Evolutionary conservation across 73 alveolate species (phyloP).

Genomic region (Durusdinium trenchii): DNA sequence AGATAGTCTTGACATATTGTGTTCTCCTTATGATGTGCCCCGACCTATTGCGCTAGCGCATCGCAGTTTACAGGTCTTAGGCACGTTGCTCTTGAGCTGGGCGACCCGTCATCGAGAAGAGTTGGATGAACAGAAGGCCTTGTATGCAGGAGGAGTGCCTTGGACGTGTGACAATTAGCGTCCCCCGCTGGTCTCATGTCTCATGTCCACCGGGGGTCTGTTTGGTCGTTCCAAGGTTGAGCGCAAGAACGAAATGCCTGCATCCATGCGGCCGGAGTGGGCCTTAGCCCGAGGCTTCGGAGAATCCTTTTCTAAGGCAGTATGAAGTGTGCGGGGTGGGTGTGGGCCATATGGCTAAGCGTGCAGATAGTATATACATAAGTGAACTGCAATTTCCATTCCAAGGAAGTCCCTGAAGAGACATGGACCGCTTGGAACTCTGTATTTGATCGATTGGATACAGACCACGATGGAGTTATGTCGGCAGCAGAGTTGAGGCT

Average conservation of each 20-base stretch:
- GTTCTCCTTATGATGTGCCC: too few relatives aligned
- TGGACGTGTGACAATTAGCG: neutral
- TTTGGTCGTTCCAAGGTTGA: neutral
- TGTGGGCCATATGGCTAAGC: too few relatives aligned
- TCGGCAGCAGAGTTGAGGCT: conserved; percentile 59
- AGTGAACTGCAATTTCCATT: too few relatives aligned
- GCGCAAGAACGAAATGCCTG: conserved; percentile 76
- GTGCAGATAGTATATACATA: too few relatives aligned
- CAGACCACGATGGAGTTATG: conserved; percentile 12
- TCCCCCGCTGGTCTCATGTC: neutral
- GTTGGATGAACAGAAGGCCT: conserved; percentile 25
- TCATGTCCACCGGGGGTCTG: neutral
- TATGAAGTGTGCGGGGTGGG: too few relatives aligned
- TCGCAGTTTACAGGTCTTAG: conserved; percentile 19
- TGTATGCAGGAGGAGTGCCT: conserved; percentile 60
- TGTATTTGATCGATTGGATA: conserved; percentile 80
- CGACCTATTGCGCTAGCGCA: too few relatives aligned
- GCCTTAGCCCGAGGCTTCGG: neutral
- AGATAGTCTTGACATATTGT: too few relatives aligned
- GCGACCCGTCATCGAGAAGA: conserved; percentile 18
- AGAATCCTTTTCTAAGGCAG: too few relatives aligned
- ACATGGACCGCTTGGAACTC: conserved; percentile 86
- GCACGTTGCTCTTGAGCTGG: conserved; percentile 52
- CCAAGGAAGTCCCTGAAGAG: conserved; percentile 69
- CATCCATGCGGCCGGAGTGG: conserved; percentile 85